These are phyloP conservation scores for Coniophora puteana DNA, from an alignment of 1,284 basidiomycete species.

Conservation along the genomic window DNA sequence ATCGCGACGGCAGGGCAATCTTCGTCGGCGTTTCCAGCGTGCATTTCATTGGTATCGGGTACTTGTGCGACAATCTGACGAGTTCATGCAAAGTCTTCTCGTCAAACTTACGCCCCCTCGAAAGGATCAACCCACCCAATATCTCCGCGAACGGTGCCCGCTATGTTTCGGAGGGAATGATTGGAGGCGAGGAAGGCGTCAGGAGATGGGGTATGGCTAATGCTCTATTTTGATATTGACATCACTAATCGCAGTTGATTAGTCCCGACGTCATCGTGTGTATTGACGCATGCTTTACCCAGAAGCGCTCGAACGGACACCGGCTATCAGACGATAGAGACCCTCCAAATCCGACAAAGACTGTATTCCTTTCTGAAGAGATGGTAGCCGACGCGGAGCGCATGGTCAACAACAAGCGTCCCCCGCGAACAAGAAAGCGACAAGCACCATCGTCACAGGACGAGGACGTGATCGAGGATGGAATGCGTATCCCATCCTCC, in stretches of 20 bases:
- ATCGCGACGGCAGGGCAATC: constrained; percentile 9
- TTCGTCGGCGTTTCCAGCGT: constrained; percentile 12
- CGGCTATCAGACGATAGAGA: no score
- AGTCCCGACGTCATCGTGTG: constrained; percentile 14
- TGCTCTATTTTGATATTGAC: not conserved
- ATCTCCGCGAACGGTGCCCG: constrained; percentile 13
- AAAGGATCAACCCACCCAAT: constrained; percentile 12
- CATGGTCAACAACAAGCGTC: not conserved
- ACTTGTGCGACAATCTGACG: constrained; percentile 4
- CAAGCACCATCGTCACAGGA: not conserved
- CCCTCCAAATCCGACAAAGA: not conserved
- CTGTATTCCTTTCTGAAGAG: not conserved
- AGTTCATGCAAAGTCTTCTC: not conserved
- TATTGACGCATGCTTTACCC: constrained; percentile 16
- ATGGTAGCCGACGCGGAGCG: no score
- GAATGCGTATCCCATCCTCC: constrained; percentile 20
- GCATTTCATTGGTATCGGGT: constrained; percentile 12
- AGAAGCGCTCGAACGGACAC: constrained; percentile 6
- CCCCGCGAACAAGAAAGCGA: not conserved
- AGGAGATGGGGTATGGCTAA: not conserved
- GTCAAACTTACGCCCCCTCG: not conserved
- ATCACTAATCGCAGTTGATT: not conserved
- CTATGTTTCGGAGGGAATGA: constrained; percentile 13
- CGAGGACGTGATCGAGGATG: not conserved
- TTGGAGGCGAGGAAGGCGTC: not conserved